Conservation (phyloP, 257 asterid genomes). For the Ehretia macrophylla region DNA sequence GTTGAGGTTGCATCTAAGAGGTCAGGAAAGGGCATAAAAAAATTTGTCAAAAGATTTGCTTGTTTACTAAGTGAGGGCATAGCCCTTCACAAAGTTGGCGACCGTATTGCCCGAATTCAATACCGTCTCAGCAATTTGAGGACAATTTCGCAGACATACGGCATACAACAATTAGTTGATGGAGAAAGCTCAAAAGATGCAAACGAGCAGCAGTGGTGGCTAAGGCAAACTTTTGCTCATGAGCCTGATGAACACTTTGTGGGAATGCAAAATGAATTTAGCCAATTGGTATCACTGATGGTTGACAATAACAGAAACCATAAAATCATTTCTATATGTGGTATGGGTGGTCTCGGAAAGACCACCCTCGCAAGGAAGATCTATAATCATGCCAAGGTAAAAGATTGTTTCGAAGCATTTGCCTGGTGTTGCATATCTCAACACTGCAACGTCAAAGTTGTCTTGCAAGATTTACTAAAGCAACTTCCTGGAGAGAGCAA, state of each 20-base stretch:
- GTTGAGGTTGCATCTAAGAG: neutral
- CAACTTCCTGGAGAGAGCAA: slow-evolving; percentile 19
- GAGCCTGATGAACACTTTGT: slow-evolving; percentile 5
- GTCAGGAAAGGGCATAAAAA: neutral
- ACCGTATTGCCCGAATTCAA: neutral
- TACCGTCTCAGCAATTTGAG: neutral
- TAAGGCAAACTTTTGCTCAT: slow-evolving; percentile 1
- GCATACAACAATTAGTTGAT: neutral
- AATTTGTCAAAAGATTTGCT: neutral
- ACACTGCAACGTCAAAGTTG: slow-evolving; percentile 8
- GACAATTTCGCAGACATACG: neutral
- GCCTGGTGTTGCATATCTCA: slow-evolving; percentile 27
- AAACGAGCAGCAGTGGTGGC: neutral
- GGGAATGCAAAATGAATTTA: slow-evolving; percentile 19
- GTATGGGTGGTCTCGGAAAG: slow-evolving; percentile 34
- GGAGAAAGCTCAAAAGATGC: neutral
- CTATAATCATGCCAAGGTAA: slow-evolving; percentile 8
- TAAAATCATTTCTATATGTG: slow-evolving; percentile 13
- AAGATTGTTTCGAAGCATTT: slow-evolving; percentile 1
- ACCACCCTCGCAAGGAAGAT: slow-evolving; percentile 24
- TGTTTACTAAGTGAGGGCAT: neutral
- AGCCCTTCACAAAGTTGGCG: neutral
- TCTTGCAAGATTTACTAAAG: slow-evolving; percentile 11
- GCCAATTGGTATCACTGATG: slow-evolving; percentile 1
- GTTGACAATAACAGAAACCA: neutral